Percentiles rank a stretch among this genome's conserved stretches.
phyloP scores from a whole-genome alignment of 2,329 filamentous ascomycete species.

The Alternaria triticina region DNA sequence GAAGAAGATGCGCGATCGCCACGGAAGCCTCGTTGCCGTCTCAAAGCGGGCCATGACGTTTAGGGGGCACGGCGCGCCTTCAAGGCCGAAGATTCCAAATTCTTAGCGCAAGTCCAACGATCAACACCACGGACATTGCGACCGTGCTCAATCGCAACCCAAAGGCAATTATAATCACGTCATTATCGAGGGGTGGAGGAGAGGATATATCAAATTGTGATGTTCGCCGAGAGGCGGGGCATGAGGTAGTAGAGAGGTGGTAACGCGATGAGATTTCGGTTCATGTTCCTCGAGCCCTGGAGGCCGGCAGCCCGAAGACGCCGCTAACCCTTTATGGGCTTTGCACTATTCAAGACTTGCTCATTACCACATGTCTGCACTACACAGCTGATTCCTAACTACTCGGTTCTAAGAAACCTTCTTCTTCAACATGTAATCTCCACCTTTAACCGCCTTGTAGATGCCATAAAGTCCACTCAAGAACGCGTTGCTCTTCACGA shows the following conservation, averaged over 20 bases:
- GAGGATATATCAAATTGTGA: neutral
- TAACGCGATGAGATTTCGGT: neutral
- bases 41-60: conserved; percentile 6
- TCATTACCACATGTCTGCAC: neutral
- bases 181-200: neutral
- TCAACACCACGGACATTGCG: neutral
- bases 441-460: conserved; percentile 41
- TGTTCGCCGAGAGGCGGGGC: neutral
- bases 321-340: neutral
- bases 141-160: neutral
- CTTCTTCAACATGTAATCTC: conserved; percentile 41
- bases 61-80: neutral
- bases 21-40: neutral
- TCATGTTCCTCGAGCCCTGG: neutral
- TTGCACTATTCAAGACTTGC: neutral
- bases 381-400: neutral
- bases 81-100: conserved; percentile 1
- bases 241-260: neutral
- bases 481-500: conserved; percentile 36
- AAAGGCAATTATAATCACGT: neutral
- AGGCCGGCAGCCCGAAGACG: neutral
- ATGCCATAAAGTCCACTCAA: conserved; percentile 50
- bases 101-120: neutral
- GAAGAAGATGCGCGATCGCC: neutral
- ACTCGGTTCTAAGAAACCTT: conserved; percentile 12